phyloP scores from a whole-genome alignment of 2,329 filamentous ascomycete species.

The Hypomyces rosellus region DNA sequence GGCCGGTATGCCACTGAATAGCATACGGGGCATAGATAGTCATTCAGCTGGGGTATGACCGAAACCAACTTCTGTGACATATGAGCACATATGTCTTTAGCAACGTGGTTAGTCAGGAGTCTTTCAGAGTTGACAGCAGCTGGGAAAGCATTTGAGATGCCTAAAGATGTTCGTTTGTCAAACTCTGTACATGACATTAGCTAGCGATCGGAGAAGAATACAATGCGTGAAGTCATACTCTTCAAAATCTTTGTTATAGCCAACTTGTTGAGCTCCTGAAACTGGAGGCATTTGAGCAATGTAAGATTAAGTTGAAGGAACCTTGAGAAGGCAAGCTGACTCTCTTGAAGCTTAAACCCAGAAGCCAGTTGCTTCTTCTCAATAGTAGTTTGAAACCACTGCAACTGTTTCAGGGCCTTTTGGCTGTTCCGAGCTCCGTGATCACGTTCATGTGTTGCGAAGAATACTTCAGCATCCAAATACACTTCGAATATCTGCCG shows the following conservation, averaged over 20 bases:
- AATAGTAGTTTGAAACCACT: slow-evolving; percentile 67
- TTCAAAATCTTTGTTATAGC: slow-evolving; percentile 82
- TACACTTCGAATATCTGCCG: slow-evolving; percentile 78
- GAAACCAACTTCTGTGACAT: slow-evolving; percentile 66
- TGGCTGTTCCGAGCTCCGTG: slow-evolving; percentile 60
- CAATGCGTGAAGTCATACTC: slow-evolving; percentile 43
- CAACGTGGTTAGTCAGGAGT: slow-evolving; percentile 60
- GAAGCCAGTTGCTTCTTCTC: slow-evolving; percentile 51
- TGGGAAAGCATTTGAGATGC: slow-evolving; percentile 58
- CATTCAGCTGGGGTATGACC: slow-evolving; percentile 73
- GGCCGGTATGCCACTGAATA: slow-evolving; percentile 74
- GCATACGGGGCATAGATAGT: slow-evolving; percentile 78
- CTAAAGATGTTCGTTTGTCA: slow-evolving; percentile 74
- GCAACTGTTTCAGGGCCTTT: slow-evolving; percentile 60
- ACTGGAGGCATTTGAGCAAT: slow-evolving; percentile 73
- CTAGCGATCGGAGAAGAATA: background rate
- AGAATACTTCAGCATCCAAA: slow-evolving; percentile 73
- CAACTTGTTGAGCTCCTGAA: slow-evolving; percentile 75
- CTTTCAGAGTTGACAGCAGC: slow-evolving; percentile 51
- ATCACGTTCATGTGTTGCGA: slow-evolving; percentile 67
- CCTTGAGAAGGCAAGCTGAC: slow-evolving; percentile 55
- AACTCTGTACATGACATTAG: slow-evolving; percentile 55
- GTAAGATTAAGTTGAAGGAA: slow-evolving; percentile 69
- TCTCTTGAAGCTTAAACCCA: slow-evolving; percentile 60
- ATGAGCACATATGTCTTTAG: slow-evolving; percentile 68